Percentiles rank a stretch among this genome's conserved stretches.
Evolutionary conservation across 2,329 filamentous ascomycete species (phyloP).

Genomic region (Tolypocladium cylindrosporum): DNA sequence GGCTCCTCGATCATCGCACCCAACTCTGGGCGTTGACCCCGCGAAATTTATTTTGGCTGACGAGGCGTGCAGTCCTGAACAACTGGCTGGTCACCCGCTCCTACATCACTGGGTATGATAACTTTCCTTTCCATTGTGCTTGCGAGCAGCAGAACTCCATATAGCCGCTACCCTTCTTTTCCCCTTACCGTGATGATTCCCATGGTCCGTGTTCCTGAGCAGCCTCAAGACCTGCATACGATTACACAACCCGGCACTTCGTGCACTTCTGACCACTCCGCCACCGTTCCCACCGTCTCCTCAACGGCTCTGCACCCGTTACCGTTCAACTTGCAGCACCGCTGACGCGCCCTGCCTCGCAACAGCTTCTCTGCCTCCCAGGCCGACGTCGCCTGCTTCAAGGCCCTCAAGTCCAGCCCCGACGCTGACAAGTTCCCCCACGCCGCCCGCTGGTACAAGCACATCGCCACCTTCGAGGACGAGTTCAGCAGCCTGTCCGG

Average conservation of each 20-base stretch:
- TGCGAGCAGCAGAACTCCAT: not conserved
- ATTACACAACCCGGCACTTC: not conserved
- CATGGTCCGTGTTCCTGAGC: not conserved
- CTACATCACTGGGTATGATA: conserved; percentile 68
- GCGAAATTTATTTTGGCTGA: not conserved
- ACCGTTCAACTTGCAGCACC: not conserved
- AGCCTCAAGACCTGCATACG: not conserved
- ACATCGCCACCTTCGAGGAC: conserved; percentile 85
- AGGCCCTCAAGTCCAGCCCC: conserved; percentile 70
- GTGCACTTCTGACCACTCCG: not conserved
- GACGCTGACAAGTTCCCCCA: conserved; percentile 82
- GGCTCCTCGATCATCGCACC: not conserved
- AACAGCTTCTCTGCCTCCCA: conserved; percentile 60
- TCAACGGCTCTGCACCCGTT: not conserved
- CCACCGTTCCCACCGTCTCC: not conserved
- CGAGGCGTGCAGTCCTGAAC: conserved; percentile 45
- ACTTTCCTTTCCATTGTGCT: not conserved
- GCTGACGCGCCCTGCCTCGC: conserved; percentile 1
- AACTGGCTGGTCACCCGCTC: conserved; percentile 60
- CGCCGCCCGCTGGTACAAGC: conserved; percentile 97
- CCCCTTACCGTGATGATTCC: not conserved
- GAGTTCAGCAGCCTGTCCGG: conserved; percentile 88
- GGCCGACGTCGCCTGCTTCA: conserved; percentile 93
- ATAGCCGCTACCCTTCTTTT: not conserved
- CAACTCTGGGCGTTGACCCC: not conserved